A percentile compares a stretch with the other conserved stretches of the same genome.
These are phyloP conservation scores for Dendrobium officinale DNA, from an alignment of 106 monocot genomes.

Conservation along the genomic window DNA sequence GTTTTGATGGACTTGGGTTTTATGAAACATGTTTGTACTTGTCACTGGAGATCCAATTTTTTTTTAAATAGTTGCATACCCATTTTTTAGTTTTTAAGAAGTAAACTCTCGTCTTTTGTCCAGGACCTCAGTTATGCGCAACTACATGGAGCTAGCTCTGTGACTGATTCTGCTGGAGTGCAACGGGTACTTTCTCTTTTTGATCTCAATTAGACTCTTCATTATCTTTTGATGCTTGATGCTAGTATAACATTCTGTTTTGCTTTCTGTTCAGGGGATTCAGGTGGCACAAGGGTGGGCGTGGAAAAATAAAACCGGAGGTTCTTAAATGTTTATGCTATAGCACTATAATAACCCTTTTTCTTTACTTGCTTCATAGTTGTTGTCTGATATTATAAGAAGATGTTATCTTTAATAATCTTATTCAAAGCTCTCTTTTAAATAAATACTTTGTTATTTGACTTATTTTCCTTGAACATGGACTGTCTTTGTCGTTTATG, in stretches of 20 bases:
- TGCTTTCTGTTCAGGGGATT: conserved; percentile 39
- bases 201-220: not conserved
- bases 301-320: conserved; percentile 79
- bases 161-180: conserved; percentile 35
- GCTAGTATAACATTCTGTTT: not conserved
- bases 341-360: not conserved
- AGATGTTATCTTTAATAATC: no score
- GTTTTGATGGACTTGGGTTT: not conserved
- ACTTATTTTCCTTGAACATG: no score
- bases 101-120: not conserved
- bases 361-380: not conserved
- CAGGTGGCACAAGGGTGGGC: conserved; percentile 73
- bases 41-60: not conserved
- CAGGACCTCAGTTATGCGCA: conserved; percentile 64
- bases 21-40: not conserved
- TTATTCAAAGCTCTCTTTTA: no score
- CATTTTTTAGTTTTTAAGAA: not conserved
- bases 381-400: no score
- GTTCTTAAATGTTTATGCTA: conserved; percentile 14
- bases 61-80: not conserved
- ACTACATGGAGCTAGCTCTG: conserved; percentile 28
- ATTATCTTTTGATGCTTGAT: not conserved
- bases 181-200: conserved; percentile 41
- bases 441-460: no score
- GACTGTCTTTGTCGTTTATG: no score